Evolutionary conservation across 371 early-diverging fungal species (phyloP), one percentile per base, ranked within the genome.

Genomic region (Mucor plumbeus): DNA sequence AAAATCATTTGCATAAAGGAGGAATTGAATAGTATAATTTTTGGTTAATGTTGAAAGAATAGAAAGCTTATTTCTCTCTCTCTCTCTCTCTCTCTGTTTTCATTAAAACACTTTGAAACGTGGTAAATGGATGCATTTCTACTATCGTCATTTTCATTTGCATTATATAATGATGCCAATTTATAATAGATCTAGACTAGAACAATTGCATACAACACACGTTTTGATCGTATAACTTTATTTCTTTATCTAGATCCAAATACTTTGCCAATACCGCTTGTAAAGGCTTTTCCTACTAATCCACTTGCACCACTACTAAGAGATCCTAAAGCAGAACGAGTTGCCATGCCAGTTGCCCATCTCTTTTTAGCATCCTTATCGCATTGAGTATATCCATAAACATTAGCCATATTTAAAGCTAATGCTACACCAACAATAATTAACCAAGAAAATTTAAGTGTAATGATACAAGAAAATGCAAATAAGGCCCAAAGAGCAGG

Each of bases 351-450:
- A 38, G 75, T 75, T 15, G 84, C 84, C 91, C 91, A 92, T 71
- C 86, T 87, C 67, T 80, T 79, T 74, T 92, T 90, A 9, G 92
- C 92, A 75, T 92, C 95, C 87, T 95, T 95, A 75, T 98, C 97
- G 70, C 97, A 97, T 64, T 92, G 88, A 31, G 94, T 92, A 71
- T 97, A 98, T n/a, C 98, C 98, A 70, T 94, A 81, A 38, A 97
- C 89, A 69, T 98, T 98, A 43, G 98, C 95, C 61, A 87, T 76
- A 73, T 91, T 94, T 70, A 97, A 77, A 1, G 88, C 71, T 35
- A 97, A 75, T 0, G 97, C 97, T 11, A 97, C 90, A 7, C 88
- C 86, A 0, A 94, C 92, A 66, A 97, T 90, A 21, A 95, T 83
- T 35, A 96, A 75, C 96, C 96, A 97, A 40, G 86, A 85, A 19